phyloP scores from a whole-genome alignment of 1,139 yeast genomes.

The Taphrina deformans region DNA sequence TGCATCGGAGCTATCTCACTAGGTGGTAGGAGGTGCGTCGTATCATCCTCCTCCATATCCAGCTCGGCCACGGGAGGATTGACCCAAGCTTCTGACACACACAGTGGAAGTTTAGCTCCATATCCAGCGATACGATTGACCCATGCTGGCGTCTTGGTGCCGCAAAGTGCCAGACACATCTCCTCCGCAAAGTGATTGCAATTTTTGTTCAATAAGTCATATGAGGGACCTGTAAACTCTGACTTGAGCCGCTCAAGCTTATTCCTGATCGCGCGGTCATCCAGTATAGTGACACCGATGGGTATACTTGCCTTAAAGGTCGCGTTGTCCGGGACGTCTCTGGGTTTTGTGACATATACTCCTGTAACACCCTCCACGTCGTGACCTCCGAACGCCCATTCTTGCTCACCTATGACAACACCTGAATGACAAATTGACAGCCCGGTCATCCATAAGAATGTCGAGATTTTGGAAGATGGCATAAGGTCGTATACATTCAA shows the following conservation, averaged over 20 bases:
- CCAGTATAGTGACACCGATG: conserved; percentile 14
- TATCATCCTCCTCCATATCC: conserved; percentile 2
- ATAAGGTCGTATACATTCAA: conserved; percentile 29
- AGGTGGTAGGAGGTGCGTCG: conserved; percentile 23
- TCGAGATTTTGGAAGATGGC: conserved; percentile 17
- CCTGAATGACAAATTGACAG: conserved; percentile 27
- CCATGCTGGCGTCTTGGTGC: conserved; percentile 33
- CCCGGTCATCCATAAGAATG: conserved; percentile 25
- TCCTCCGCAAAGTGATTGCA: conserved; percentile 31
- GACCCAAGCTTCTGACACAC: conserved; percentile 30
- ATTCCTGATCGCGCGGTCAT: conserved; percentile 5
- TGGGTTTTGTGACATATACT: conserved; percentile 23
- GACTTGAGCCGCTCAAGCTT: conserved; percentile 8
- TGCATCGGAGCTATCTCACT: conserved; percentile 31
- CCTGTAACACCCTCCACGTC: conserved; percentile 32
- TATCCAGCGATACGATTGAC: conserved; percentile 34
- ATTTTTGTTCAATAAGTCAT: conserved; percentile 21
- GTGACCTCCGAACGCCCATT: conserved; percentile 32
- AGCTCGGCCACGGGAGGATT: conserved; percentile 26
- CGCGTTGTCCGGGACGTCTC: conserved; percentile 27
- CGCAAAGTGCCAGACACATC: conserved; percentile 22
- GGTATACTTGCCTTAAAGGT: conserved; percentile 1
- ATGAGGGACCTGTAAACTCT: conserved; percentile 22
- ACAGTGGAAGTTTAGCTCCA: conserved; percentile 29
- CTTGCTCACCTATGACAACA: conserved; percentile 18